These are phyloP conservation scores for Thymus quinquecostatus DNA, from an alignment of 257 asterid species.

Conservation along the genomic window DNA sequence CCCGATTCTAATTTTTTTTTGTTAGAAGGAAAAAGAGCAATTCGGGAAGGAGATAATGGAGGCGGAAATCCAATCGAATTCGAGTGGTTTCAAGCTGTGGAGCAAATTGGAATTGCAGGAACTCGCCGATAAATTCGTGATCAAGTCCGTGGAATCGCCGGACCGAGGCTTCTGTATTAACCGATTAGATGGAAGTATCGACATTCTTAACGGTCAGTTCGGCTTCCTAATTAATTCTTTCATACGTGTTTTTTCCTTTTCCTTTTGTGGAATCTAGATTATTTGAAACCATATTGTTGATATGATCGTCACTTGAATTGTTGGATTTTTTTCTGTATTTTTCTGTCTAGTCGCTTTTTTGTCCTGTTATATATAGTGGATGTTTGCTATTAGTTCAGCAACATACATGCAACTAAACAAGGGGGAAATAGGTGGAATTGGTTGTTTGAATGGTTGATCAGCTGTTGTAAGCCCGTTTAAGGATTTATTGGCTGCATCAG, in stretches of 20 bases:
- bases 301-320: neutral
- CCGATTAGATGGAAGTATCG: conserved; percentile 68
- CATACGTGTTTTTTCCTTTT: neutral
- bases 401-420: neutral
- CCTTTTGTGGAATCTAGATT: neutral
- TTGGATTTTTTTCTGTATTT: neutral
- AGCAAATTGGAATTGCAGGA: conserved; percentile 75
- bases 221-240: conserved; percentile 7
- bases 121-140: conserved; percentile 59
- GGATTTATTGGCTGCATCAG: conserved; percentile 12
- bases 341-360: neutral
- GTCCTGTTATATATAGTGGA: neutral
- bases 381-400: neutral
- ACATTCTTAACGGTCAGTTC: conserved; percentile 52
- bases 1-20: conserved; percentile 4
- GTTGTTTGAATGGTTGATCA: conserved; percentile 24
- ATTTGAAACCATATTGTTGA: neutral
- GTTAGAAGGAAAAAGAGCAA: neutral
- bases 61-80: conserved; percentile 49
- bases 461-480: conserved; percentile 11
- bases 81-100: conserved; percentile 64
- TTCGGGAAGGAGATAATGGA: conserved; percentile 46
- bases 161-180: conserved; percentile 76
- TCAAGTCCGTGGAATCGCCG: conserved; percentile 67
- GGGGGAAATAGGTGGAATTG: neutral